These are phyloP conservation scores for Flaveria ramosissima DNA, from an alignment of 129 eudicot species.

Conservation along the genomic window DNA sequence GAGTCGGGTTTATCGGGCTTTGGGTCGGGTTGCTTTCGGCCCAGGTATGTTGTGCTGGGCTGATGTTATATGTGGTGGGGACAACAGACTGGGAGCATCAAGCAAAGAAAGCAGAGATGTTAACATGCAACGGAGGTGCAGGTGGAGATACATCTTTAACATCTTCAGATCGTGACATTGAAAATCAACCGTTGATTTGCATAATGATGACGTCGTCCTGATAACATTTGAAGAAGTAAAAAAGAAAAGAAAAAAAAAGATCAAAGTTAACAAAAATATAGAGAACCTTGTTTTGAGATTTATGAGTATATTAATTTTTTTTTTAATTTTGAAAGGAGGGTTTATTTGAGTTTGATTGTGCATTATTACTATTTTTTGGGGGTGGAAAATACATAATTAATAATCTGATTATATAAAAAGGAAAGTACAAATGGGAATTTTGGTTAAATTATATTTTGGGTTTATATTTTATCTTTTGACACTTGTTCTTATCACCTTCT, in stretches of 20 bases:
- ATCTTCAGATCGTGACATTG: conserved; percentile 37
- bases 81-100: conserved; percentile 70
- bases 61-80: conserved; percentile 69
- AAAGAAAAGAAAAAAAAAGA: neutral
- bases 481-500: neutral
- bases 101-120: conserved; percentile 60
- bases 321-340: neutral
- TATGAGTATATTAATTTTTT: conserved; percentile 5
- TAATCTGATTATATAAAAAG: neutral
- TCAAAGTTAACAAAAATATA: conserved; percentile 33
- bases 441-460: conserved; percentile 1
- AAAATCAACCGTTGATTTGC: conserved; percentile 59
- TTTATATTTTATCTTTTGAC: neutral
- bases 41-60: conserved; percentile 77
- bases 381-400: conserved; percentile 24
- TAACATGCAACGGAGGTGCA: conserved; percentile 52
- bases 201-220: conserved; percentile 47
- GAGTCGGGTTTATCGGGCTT: conserved; percentile 66
- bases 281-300: conserved; percentile 29
- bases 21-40: conserved; percentile 84
- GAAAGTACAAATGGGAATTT: conserved; percentile 25
- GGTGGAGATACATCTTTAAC: conserved; percentile 31
- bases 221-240: conserved; percentile 21
- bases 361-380: conserved; percentile 25
- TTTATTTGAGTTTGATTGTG: conserved; percentile 31